Base-by-base conservation (phyloP, 2,329 filamentous ascomycete species). In the Colletotrichum endophyticum region DNA sequence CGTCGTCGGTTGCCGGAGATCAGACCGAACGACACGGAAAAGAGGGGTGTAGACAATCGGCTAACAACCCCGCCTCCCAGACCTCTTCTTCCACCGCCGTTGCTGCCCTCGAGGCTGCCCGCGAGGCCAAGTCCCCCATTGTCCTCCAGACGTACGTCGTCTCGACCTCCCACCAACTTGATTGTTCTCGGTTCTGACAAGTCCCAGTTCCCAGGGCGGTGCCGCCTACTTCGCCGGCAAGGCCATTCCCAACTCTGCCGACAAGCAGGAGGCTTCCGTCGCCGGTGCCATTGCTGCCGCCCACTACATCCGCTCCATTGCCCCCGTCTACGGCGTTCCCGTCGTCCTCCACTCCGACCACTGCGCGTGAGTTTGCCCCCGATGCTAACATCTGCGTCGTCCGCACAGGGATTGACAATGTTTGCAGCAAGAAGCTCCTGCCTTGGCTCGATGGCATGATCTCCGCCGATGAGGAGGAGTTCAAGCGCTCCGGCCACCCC, bases 391-490 rank as follows among this genome's bases (percentile, higher is more conserved):
- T 44, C 8, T 44, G 25, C 16, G 28, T 22, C 16, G 12, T 8
- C 12, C 27, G 34, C 28, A 19, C 15, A 36, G 67, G 19, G 22
- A 56, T 57, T 78, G 66, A 78, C 28, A 11, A 22, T 27, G 15
- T 15, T 4, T 4, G 11, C 56, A 78, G 77, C 85, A 99, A 99
- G 95, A 99, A 99, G 94, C 95, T 99, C 76, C 93, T 99, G 74
- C 97, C 97, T 78, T 99, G 96, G 96, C 90, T 99, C 85, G 96
- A 98, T 84, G 96, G 96, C 85, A 96, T 98, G 93, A 88, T 99
- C 81, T 96, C 97, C 79, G 96, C 94, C 81, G 97, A 99, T 84
- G 97, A 99, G 92, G 91, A 89, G 77, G 96, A 96, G 91, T 98
- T 98, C 94, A 98, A 98, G 94, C 86, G 92, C 85, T 92, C 96